A percentile compares a stretch with the other conserved stretches of the same genome.
Evolutionary conservation across 2,329 filamentous ascomycete species (phyloP).

Genomic region (Esteya vermicola): DNA sequence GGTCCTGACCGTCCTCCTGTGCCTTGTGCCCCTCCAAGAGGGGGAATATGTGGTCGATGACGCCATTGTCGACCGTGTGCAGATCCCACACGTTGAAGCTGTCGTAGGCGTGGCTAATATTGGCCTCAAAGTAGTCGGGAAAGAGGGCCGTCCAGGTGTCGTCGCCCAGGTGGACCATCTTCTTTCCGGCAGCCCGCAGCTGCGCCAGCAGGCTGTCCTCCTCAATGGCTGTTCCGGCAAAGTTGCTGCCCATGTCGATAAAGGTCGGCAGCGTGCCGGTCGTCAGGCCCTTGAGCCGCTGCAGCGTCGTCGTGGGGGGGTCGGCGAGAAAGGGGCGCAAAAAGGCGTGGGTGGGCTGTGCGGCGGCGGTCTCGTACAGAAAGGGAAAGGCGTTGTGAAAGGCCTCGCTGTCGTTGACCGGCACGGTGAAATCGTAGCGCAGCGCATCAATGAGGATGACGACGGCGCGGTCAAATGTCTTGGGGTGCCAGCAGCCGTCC

Average conservation of each 20-base stretch:
- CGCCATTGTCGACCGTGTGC: conserved; percentile 92
- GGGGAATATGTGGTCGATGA: conserved; percentile 80
- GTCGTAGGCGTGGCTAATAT: conserved; percentile 79
- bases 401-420: conserved; percentile 41
- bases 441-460: conserved; percentile 86
- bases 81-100: conserved; percentile 98
- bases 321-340: conserved; percentile 93
- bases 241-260: conserved; percentile 86
- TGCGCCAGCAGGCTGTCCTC: conserved; percentile 71
- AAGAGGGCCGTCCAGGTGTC: conserved; percentile 95
- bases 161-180: conserved; percentile 86
- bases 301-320: conserved; percentile 84
- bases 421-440: conserved; percentile 92
- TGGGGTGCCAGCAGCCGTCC: conserved; percentile 89
- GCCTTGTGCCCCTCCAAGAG: conserved; percentile 44
- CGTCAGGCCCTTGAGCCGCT: conserved; percentile 83
- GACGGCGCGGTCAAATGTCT: conserved; percentile 82
- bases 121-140: conserved; percentile 79
- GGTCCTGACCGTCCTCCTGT: conserved; percentile 23
- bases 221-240: conserved; percentile 87
- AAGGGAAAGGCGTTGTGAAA: conserved; percentile 86
- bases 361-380: conserved; percentile 66
- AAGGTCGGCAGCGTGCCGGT: conserved; percentile 93
- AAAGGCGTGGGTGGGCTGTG: conserved; percentile 69
- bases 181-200: conserved; percentile 49